A percentile compares a stretch with the other conserved stretches of the same genome.
phyloP scores from a whole-genome alignment of 2,329 filamentous ascomycete species.

The Aspergillus intermedius region DNA sequence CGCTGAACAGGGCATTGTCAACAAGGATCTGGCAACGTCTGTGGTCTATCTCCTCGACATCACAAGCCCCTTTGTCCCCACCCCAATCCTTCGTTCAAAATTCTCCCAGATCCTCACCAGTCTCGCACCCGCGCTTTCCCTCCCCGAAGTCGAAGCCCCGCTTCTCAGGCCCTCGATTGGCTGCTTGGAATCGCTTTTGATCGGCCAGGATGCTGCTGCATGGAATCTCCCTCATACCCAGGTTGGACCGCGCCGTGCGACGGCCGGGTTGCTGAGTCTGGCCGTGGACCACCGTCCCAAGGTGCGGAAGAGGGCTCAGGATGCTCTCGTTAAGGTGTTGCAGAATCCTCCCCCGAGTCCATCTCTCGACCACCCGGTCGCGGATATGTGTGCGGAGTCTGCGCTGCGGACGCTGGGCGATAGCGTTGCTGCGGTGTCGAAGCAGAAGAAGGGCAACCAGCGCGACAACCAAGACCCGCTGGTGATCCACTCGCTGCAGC shows the following conservation, averaged over 20 bases:
- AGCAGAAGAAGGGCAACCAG: constrained; percentile 58
- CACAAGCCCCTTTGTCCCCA: constrained; percentile 75
- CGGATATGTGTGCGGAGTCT: constrained; percentile 92
- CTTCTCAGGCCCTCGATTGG: constrained; percentile 83
- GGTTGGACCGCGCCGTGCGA: constrained; percentile 77
- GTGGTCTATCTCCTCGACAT: constrained; percentile 94
- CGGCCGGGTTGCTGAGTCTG: constrained; percentile 77
- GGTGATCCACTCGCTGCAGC: constrained; percentile 83
- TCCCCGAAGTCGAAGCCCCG: constrained; percentile 77
- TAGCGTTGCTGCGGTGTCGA: constrained; percentile 58
- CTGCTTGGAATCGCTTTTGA: constrained; percentile 81
- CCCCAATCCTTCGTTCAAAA: constrained; percentile 83
- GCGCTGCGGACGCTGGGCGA: constrained; percentile 74
- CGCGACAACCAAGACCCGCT: constrained; percentile 64
- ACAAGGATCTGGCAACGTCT: constrained; percentile 75
- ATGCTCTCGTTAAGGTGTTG: constrained; percentile 76
- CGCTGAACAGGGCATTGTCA: constrained; percentile 56
- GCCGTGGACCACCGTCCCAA: constrained; percentile 85
- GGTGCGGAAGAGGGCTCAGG: constrained; percentile 86
- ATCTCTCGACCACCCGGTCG: constrained; percentile 85
- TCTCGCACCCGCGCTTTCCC: constrained; percentile 74
- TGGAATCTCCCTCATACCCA: constrained; percentile 83
- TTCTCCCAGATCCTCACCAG: constrained; percentile 88
- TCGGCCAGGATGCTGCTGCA: constrained; percentile 78
- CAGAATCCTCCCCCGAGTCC: constrained; percentile 83